These are phyloP conservation scores for Laetiporus sulphureus DNA, from an alignment of 1,284 basidiomycete genomes.

Conservation along the genomic window DNA sequence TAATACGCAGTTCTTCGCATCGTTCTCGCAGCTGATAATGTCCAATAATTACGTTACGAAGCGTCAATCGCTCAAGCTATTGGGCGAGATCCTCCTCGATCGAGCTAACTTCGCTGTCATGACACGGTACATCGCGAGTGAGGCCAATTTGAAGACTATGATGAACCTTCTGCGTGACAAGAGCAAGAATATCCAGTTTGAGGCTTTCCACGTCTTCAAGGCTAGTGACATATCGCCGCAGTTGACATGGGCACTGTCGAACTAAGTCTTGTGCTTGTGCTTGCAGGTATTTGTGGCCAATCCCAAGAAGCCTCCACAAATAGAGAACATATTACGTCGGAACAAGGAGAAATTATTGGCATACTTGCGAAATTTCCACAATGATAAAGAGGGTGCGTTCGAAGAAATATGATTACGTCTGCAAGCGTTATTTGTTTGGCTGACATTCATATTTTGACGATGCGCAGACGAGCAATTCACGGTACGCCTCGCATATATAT, in stretches of 20 bases:
- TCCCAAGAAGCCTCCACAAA: constrained; percentile 96
- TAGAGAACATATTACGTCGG: constrained; percentile 84
- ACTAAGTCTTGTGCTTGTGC: constrained; percentile 1
- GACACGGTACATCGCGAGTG: constrained; percentile 94
- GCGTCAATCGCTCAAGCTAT: constrained; percentile 94
- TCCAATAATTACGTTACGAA: constrained; percentile 99
- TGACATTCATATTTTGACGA: background rate
- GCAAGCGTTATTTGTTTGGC: constrained; percentile 1
- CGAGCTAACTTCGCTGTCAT: constrained; percentile 97
- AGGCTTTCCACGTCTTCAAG: constrained; percentile 99
- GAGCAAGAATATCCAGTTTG: constrained; percentile 99
- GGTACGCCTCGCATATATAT: constrained; percentile 24
- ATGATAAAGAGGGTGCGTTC: constrained; percentile 87
- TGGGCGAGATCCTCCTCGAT: constrained; percentile 97
- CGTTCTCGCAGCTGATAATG: constrained; percentile 88
- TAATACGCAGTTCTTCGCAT: constrained; percentile 78
- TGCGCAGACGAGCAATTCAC: constrained; percentile 87
- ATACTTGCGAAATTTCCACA: constrained; percentile 93
- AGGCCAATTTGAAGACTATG: constrained; percentile 98
- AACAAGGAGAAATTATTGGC: constrained; percentile 92
- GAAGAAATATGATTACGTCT: background rate
- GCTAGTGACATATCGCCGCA: constrained; percentile 32
- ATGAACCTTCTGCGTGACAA: constrained; percentile 98
- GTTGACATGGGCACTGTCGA: background rate
- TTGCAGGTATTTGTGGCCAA: constrained; percentile 94